A percentile compares a stretch with the other conserved stretches of the same genome.
phyloP scores from a whole-genome alignment of 2,329 filamentous ascomycete species.

The Amauroascus niger region DNA sequence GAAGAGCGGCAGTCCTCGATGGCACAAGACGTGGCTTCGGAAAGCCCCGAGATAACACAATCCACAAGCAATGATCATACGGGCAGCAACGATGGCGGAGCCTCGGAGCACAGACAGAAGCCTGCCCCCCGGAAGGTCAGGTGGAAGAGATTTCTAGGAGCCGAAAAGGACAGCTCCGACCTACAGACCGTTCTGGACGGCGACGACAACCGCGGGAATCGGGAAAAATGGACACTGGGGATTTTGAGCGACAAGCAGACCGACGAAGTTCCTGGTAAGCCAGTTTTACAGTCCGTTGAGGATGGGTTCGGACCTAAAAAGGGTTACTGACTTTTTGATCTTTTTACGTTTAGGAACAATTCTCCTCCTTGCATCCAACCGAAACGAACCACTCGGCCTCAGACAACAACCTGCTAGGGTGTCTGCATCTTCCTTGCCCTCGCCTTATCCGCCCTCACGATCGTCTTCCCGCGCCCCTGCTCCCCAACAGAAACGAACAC shows the following conservation, averaged over 20 bases:
- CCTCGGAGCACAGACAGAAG: not conserved
- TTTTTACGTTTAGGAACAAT: conserved; percentile 45
- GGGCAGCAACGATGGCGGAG: not conserved
- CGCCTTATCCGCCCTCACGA: conserved; percentile 32
- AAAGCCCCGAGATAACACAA: not conserved
- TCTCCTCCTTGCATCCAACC: conserved; percentile 50
- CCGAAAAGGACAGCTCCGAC: conserved; percentile 10
- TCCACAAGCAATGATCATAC: not conserved
- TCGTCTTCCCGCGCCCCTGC: conserved; percentile 30
- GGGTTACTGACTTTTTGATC: not conserved
- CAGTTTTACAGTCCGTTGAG: not conserved
- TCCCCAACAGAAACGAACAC: conserved; percentile 59
- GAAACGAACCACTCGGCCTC: conserved; percentile 54
- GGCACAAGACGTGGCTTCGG: not conserved
- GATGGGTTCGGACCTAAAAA: not conserved
- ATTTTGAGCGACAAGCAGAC: conserved; percentile 72
- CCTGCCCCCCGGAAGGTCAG: not conserved
- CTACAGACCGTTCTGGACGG: not conserved
- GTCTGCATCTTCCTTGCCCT: conserved; percentile 47
- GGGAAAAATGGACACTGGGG: conserved; percentile 54
- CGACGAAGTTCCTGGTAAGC: conserved; percentile 73
- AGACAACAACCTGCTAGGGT: conserved; percentile 53
- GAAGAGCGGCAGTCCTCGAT: not conserved
- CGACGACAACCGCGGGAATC: conserved; percentile 6
- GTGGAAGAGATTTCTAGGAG: conserved; percentile 17